Conservation (phyloP, 305 asterid genomes). For the Ajuga reptans region DNA sequence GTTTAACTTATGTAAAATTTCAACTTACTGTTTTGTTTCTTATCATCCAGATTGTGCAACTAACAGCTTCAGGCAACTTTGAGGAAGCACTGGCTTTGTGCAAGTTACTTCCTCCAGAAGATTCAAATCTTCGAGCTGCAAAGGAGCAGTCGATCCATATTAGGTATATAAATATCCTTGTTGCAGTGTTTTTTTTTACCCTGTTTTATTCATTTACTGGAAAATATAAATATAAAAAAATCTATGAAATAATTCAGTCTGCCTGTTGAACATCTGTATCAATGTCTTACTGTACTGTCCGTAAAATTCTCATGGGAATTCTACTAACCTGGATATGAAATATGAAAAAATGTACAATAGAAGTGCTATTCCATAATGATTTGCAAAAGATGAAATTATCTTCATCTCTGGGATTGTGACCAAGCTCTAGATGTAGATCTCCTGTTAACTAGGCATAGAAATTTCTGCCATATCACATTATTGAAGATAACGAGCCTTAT, state of each 20-base stretch:
- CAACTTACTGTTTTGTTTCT: constrained; percentile 25
- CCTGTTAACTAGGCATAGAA: background rate
- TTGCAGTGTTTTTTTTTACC: background rate
- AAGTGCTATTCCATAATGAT: background rate
- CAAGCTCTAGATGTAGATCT: background rate
- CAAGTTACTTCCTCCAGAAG: constrained; percentile 94
- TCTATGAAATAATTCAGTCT: constrained; percentile 5
- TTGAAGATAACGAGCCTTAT: background rate
- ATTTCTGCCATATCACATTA: background rate
- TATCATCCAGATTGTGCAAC: constrained; percentile 75
- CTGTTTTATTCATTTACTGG: background rate
- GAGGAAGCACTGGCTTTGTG: constrained; percentile 98
- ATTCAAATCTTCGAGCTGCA: constrained; percentile 85
- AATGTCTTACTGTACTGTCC: background rate
- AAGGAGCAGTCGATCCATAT: constrained; percentile 97
- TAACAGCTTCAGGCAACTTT: constrained; percentile 94
- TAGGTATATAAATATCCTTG: constrained; percentile 40
- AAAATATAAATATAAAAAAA: background rate
- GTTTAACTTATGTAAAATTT: background rate
- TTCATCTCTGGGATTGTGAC: background rate
- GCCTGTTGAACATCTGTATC: background rate
- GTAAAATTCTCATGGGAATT: background rate
- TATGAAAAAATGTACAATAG: background rate
- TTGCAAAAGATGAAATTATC: background rate
- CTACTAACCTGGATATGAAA: background rate